Conservation (phyloP, 805 yeast species). For the Soucietia sequanensis region DNA sequence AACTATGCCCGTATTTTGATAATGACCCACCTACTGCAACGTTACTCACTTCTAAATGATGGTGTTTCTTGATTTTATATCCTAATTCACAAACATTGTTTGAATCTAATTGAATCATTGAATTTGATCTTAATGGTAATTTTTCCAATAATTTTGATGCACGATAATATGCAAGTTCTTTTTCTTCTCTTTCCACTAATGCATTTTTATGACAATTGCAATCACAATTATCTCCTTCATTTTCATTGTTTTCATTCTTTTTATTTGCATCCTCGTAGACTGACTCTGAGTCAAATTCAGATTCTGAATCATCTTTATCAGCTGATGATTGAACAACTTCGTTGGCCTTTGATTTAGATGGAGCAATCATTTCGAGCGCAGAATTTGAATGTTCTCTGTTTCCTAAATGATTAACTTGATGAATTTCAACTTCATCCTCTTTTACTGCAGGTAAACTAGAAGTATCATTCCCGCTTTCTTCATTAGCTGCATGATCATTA, state of each 20-base stretch:
- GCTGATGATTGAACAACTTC: neutral
- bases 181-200: no score
- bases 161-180: no score
- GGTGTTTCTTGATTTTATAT: slow-evolving; percentile 41
- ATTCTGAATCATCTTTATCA: slow-evolving; percentile 8
- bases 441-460: slow-evolving; percentile 10
- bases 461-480: neutral
- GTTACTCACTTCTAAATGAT: slow-evolving; percentile 38
- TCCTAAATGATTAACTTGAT: neutral
- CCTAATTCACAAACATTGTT: slow-evolving; percentile 41
- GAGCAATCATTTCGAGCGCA: neutral
- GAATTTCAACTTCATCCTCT: slow-evolving; percentile 6
- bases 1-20: no score
- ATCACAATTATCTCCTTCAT: slow-evolving; percentile 37
- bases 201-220: no score
- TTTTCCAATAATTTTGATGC: no score
- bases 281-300: slow-evolving; percentile 26
- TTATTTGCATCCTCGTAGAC: slow-evolving; percentile 41
- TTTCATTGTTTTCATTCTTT: slow-evolving; percentile 42
- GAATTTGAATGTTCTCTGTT: neutral
- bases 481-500: neutral
- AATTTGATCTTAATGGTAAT: slow-evolving; percentile 5
- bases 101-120: slow-evolving; percentile 19
- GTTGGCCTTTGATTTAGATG: neutral
- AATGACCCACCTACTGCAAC: slow-evolving; percentile 27